Conservation (phyloP, 257 asterid species). For the Penstemon barbatus region DNA sequence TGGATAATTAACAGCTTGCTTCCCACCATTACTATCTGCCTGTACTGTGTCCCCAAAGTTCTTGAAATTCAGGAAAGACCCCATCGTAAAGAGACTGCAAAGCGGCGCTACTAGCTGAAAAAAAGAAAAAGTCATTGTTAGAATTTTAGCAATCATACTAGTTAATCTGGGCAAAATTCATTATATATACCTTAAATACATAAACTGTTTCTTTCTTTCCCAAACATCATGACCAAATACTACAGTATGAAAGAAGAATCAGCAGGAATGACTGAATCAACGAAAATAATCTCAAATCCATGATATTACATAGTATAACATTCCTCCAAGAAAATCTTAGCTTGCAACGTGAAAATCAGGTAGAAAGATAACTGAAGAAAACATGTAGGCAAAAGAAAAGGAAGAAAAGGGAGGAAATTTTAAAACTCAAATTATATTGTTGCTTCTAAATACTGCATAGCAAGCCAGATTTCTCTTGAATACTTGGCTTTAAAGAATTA, state of each 20-base stretch:
- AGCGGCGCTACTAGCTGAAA: slow-evolving; percentile 36
- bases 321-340: slow-evolving; percentile 2
- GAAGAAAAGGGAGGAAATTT: slow-evolving; percentile 4
- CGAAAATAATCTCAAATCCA: background rate
- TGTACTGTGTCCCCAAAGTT: slow-evolving; percentile 51
- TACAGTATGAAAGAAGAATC: background rate
- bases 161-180: background rate
- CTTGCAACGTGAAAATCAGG: slow-evolving; percentile 11
- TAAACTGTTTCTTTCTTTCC: slow-evolving; percentile 3
- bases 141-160: slow-evolving; percentile 22
- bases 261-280: slow-evolving; percentile 10
- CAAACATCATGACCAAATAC: background rate
- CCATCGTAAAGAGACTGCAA: slow-evolving; percentile 45
- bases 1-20: slow-evolving; percentile 42
- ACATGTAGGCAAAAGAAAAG: background rate
- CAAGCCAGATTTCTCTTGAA: slow-evolving; percentile 14
- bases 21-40: slow-evolving; percentile 51
- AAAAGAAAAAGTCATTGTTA: background rate
- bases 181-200: background rate
- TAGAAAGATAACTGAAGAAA: background rate
- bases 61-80: slow-evolving; percentile 81
- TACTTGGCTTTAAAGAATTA: slow-evolving; percentile 37
- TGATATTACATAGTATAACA: background rate
- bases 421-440: slow-evolving; percentile 24
- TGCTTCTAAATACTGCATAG: slow-evolving; percentile 13